Base-by-base conservation (phyloP, 257 asterid species). In the Gentiana macrophylla region DNA sequence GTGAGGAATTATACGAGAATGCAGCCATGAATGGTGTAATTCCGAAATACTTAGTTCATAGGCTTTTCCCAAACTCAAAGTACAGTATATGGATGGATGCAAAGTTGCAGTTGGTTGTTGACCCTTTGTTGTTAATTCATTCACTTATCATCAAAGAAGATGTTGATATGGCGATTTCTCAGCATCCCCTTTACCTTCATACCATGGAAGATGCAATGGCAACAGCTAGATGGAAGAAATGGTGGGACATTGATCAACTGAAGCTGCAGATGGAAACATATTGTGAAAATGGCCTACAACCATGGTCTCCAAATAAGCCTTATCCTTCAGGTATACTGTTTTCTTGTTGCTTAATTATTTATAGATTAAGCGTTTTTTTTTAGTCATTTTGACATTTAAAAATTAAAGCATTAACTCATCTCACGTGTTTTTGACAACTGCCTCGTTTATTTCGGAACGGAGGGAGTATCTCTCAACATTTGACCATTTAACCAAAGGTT, bases 161-260 rank as follows among this genome's bases (percentile, higher is more conserved):
- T 55, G 86, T 74, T 35, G 98, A 92, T 56, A 75, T 88, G 85
- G 97, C 98, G 9, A 72, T 88, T 4, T 85, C 98, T 0, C 83
- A 66, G 44, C 98, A 92, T 65, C 97, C 97, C 0, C 65, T 70
- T 45, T 92, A 74, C 67, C 12, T 77, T 49, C 93, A 92, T 51
- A 80, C 97, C 0, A 67, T 92, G 81, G 98, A 92, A 57, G 98
- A 92, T 63, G 98, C 95, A 0, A 67, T 76, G 78, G 95, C 97
- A 1, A 92, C 97, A 32, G 90, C 89, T 0, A 65, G 98, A 59
- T 92, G 98, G 98, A 85, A 74, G 69, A 92, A 92, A 64, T 92
- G 97, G 98, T 67, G 81, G 91, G 94, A 85, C 56, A 79, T 92
- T 1, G 78, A 81, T 55, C 80, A 57, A 4, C 50, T 88, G 61